Percentiles rank a stretch among this genome's conserved stretches.
Conservation (phyloP, 2,329 filamentous ascomycete species). For the Aspergillus aculeatus region DNA sequence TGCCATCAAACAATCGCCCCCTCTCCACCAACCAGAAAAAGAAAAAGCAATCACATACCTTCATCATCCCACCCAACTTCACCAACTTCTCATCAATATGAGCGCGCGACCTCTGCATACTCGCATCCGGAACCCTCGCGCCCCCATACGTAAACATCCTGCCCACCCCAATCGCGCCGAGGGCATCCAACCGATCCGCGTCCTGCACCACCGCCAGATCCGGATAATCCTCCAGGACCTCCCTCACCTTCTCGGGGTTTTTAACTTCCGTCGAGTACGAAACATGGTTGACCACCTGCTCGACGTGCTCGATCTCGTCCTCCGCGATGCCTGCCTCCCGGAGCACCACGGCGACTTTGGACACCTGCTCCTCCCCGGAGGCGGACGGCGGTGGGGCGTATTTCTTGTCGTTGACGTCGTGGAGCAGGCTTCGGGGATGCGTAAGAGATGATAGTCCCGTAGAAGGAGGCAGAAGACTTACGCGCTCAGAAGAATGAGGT, state of each 20-base stretch:
- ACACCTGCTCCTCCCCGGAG: background rate
- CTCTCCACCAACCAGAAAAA: background rate
- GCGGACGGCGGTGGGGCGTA: slow-evolving; percentile 5
- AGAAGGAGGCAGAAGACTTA: background rate
- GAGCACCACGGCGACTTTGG: slow-evolving; percentile 6
- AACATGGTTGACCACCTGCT: slow-evolving; percentile 15
- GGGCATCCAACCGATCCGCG: slow-evolving; percentile 10
- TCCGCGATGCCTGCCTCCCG: slow-evolving; percentile 2
- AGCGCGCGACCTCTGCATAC: slow-evolving; percentile 3
- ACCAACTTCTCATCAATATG: slow-evolving; percentile 9
- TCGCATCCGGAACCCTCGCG: background rate
- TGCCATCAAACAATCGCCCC: too few species aligned
- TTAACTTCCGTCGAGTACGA: slow-evolving; percentile 16
- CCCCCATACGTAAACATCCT: slow-evolving; percentile 1
- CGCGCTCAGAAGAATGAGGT: slow-evolving; percentile 2
- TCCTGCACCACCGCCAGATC: slow-evolving; percentile 10
- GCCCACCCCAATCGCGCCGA: slow-evolving; percentile 9
- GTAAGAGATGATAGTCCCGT: background rate
- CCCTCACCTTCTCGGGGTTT: slow-evolving; percentile 3
- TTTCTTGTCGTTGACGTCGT: slow-evolving; percentile 17
- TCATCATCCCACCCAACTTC: slow-evolving; percentile 5
- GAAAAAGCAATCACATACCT: background rate
- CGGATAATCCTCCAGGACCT: background rate
- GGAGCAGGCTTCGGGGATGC: slow-evolving; percentile 8
- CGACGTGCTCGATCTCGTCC: slow-evolving; percentile 2